Evolutionary conservation across 1,139 yeast species (phyloP), one percentile per base, ranked within the genome.

Genomic region (Kodamaea alishanica): DNA sequence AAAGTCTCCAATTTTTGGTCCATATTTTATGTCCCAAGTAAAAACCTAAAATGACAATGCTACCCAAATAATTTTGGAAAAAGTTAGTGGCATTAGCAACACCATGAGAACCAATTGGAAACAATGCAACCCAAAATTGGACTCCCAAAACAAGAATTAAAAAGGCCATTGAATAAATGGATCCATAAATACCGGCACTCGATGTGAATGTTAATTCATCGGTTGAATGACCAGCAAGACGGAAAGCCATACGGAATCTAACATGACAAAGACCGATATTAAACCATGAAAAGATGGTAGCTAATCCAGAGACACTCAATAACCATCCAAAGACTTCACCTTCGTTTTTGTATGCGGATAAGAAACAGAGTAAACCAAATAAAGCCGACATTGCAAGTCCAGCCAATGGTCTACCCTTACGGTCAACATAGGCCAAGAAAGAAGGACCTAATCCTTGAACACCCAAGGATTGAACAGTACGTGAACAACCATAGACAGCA

Each of bases 271-370:
- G 58, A 22, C 67, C 58, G 37, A 68, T 63, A 38, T 67, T 60
- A 42, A 67, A 69, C 74, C 74, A 70, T 6, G 72, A 65, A 50
- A 69, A 68, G 32, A 69, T 50, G 12, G 74, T 66, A 1, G 73
- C 66, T 38, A 70, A 55, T 6, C 73, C 74, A 5, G 68, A 61
- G 24, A 69, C 58, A 15, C 70, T 65, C 50, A 70, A 65, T 38
- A 70, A 54, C 75, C 75, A 70, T 8, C 53, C 53, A 42, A 70
- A 69, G 6, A 70, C 71, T 10, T 58, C 60, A 7, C 52, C 63
- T 40, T 65, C 58, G 41, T 63, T 53, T n/a, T 63, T 56, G 30
- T 68, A 63, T 2, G 74, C 74, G 2, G 71, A 60, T 28, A 70
- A 71, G 51, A 70, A 70, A 8, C 71, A 61, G 38, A 70, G 54